A percentile compares a stretch with the other conserved stretches of the same genome.
Conservation (phyloP, 805 yeast species). For the Clavispora carvajalis region DNA sequence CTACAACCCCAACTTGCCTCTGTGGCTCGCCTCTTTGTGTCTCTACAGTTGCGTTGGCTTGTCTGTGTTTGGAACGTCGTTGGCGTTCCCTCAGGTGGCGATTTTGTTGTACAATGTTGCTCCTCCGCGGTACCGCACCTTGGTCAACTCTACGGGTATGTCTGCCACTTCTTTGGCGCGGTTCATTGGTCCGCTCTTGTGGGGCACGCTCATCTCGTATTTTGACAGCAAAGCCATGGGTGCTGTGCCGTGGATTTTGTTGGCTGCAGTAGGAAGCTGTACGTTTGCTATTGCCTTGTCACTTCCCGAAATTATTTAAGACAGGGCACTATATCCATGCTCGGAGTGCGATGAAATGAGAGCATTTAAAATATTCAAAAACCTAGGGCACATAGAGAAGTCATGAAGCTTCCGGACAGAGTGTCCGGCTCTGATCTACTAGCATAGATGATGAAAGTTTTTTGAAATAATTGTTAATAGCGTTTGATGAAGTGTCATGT, state of each 20-base stretch:
- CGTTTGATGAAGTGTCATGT: no score
- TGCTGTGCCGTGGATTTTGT: constrained; percentile 28
- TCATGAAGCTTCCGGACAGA: no score
- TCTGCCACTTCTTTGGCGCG: constrained; percentile 51
- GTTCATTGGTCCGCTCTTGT: constrained; percentile 49
- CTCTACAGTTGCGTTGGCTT: constrained; percentile 24
- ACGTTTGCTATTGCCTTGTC: constrained; percentile 7
- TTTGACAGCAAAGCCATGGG: constrained; percentile 21
- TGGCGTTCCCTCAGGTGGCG: constrained; percentile 49
- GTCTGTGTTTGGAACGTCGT: constrained; percentile 36
- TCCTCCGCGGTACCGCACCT: constrained; percentile 49
- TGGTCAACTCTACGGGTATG: constrained; percentile 54
- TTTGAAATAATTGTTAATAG: no score
- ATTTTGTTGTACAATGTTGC: constrained; percentile 52
- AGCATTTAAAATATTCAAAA: no score
- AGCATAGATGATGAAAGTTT: no score
- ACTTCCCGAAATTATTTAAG: background rate
- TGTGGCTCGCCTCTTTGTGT: constrained; percentile 13
- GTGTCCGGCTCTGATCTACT: no score
- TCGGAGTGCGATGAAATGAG: no score
- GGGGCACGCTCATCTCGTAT: constrained; percentile 43
- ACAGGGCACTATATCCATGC: no score
- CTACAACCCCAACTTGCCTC: constrained; percentile 24
- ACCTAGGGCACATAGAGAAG: no score
- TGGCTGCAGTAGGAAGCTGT: constrained; percentile 19